phyloP scores from a whole-genome alignment of 345 rosid genomes.

The Geranium rotundifolium region DNA sequence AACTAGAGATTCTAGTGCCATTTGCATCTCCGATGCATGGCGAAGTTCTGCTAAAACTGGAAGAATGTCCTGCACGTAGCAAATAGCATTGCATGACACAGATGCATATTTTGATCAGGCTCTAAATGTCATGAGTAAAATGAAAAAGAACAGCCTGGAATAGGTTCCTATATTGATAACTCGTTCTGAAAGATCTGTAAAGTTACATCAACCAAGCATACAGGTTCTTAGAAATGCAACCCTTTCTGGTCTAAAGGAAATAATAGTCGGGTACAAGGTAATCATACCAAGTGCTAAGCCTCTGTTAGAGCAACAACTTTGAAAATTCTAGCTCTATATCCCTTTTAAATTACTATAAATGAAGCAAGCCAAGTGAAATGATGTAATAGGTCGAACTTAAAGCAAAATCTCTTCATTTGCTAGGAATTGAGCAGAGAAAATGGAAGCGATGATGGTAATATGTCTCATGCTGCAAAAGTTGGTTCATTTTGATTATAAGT shows the following conservation, averaged over 20 bases:
- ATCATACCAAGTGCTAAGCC: not conserved
- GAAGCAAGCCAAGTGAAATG: not conserved
- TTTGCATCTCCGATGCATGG: constrained; percentile 74
- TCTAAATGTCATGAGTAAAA: not conserved
- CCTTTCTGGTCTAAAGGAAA: not conserved
- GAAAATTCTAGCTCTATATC: not conserved
- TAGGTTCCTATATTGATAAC: not conserved
- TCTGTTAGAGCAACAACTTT: too few species aligned
- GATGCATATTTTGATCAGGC: not conserved
- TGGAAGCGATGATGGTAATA: too few species aligned
- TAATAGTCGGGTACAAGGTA: not conserved
- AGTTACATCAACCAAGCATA: not conserved
- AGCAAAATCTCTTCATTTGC: not conserved
- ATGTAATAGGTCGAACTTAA: not conserved
- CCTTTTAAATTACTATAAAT: not conserved
- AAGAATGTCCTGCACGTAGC: constrained; percentile 62
- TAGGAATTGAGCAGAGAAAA: too few species aligned
- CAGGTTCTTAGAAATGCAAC: not conserved
- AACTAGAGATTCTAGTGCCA: constrained; percentile 71
- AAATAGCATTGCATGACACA: not conserved
- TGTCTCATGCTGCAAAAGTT: not conserved
- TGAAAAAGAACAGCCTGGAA: not conserved
- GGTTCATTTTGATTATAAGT: too few species aligned
- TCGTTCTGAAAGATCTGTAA: not conserved
- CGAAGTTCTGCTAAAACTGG: constrained; percentile 66